Percentiles rank a stretch among this genome's conserved stretches.
phyloP scores from a whole-genome alignment of 2,329 filamentous ascomycete species.

The Anthostomella pinea region DNA sequence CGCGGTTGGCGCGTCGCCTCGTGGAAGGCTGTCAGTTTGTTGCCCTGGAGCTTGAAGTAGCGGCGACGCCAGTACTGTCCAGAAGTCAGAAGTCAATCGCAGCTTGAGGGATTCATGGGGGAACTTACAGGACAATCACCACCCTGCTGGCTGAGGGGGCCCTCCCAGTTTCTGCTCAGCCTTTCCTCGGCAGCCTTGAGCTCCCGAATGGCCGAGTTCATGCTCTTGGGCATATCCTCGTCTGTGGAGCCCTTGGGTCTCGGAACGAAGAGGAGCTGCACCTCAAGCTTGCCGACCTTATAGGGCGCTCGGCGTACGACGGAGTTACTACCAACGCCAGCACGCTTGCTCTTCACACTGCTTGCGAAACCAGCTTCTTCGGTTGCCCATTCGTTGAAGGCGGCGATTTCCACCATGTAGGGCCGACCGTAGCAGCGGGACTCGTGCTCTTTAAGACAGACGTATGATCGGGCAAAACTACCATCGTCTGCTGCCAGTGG shows the following conservation, averaged over 20 bases:
- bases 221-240: conserved; percentile 98
- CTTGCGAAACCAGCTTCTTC: conserved; percentile 76
- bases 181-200: conserved; percentile 86
- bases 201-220: conserved; percentile 94
- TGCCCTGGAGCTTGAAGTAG: conserved; percentile 91
- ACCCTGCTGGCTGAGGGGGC: conserved; percentile 90
- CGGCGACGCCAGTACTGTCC: conserved; percentile 90
- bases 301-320: conserved; percentile 88
- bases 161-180: conserved; percentile 76
- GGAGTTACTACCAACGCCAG: conserved; percentile 51
- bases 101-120: not conserved
- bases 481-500: conserved; percentile 86
- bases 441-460: conserved; percentile 92
- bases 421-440: conserved; percentile 82
- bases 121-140: conserved; percentile 90
- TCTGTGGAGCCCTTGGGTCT: conserved; percentile 83
- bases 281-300: conserved; percentile 88
- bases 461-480: conserved; percentile 90
- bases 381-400: conserved; percentile 98
- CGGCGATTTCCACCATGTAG: conserved; percentile 82
- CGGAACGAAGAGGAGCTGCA: conserved; percentile 92
- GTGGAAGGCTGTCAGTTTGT: conserved; percentile 92
- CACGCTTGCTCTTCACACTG: conserved; percentile 91
- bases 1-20: conserved; percentile 93
- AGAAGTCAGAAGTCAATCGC: conserved; percentile 35